Conservation (phyloP, 106 monocot species). For the Dendrobium nobile region DNA sequence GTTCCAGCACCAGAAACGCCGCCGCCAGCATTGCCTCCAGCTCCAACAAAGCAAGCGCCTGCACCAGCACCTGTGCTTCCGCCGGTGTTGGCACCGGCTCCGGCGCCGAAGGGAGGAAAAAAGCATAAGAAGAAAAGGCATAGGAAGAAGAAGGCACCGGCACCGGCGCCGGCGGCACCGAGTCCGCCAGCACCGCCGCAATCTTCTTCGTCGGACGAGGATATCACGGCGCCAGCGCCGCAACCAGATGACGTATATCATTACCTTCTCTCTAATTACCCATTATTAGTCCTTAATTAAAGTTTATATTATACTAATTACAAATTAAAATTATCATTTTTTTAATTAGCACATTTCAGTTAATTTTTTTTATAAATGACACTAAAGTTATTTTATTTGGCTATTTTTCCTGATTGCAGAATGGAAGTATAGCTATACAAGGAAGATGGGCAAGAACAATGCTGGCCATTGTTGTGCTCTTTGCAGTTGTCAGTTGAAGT, state of each 20-base stretch:
- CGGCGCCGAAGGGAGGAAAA: slow-evolving; percentile 28
- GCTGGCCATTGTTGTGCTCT: slow-evolving; percentile 18
- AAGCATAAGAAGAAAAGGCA: slow-evolving; percentile 45
- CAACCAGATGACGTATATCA: slow-evolving; percentile 20
- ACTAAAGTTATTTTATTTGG: too few relatives aligned
- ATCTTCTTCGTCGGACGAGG: slow-evolving; percentile 19
- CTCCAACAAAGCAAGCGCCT: slow-evolving; percentile 11
- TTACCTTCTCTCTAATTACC: too few relatives aligned
- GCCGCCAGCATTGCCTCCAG: slow-evolving; percentile 14
- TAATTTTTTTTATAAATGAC: too few relatives aligned
- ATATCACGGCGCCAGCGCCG: slow-evolving; percentile 27
- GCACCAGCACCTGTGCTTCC: slow-evolving; percentile 7
- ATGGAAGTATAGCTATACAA: slow-evolving; percentile 14
- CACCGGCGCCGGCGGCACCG: slow-evolving; percentile 23
- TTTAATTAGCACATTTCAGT: too few relatives aligned
- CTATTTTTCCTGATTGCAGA: slow-evolving; percentile 16
- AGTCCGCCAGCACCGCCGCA: slow-evolving; percentile 49
- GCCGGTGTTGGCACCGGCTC: slow-evolving; percentile 23
- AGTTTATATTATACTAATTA: too few relatives aligned
- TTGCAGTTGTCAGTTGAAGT: not conserved
- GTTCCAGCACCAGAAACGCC: slow-evolving; percentile 9
- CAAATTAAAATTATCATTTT: too few relatives aligned
- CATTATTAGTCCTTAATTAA: too few relatives aligned
- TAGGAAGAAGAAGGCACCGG: slow-evolving; percentile 36
- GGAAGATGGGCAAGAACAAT: slow-evolving; percentile 11